These are phyloP conservation scores for Beauveria sp. DNA, from an alignment of 2,329 filamentous ascomycete genomes.

Conservation along the genomic window DNA sequence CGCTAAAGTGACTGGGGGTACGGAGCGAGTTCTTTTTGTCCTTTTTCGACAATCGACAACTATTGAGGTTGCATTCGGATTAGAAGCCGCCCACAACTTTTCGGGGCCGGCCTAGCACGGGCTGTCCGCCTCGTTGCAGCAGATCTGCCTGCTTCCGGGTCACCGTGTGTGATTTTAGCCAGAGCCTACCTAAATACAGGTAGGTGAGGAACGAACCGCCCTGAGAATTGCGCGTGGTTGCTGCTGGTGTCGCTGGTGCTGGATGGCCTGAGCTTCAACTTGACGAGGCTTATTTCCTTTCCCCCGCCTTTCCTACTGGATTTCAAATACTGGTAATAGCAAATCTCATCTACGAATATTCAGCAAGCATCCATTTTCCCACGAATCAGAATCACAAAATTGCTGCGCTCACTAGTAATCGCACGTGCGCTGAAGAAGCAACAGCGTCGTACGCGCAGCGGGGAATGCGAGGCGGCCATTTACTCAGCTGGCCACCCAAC, in stretches of 20 bases:
- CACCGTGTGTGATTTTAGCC: background rate
- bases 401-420: background rate
- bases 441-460: background rate
- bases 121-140: background rate
- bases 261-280: background rate
- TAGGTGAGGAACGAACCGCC: background rate
- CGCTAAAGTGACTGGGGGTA: slow-evolving; percentile 8
- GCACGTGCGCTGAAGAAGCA: background rate
- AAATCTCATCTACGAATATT: background rate
- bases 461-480: background rate
- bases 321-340: no score
- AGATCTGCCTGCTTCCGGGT: background rate
- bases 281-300: background rate
- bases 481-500: background rate
- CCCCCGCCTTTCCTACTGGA: background rate
- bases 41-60: no score
- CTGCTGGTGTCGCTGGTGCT: background rate
- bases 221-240: background rate
- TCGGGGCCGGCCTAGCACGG: no score
- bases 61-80: no score
- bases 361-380: background rate
- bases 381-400: background rate
- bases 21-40: background rate
- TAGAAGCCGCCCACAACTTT: no score
- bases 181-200: no score